Conservation (phyloP, 345 rosid species). For the Eucalyptus brandiana region DNA sequence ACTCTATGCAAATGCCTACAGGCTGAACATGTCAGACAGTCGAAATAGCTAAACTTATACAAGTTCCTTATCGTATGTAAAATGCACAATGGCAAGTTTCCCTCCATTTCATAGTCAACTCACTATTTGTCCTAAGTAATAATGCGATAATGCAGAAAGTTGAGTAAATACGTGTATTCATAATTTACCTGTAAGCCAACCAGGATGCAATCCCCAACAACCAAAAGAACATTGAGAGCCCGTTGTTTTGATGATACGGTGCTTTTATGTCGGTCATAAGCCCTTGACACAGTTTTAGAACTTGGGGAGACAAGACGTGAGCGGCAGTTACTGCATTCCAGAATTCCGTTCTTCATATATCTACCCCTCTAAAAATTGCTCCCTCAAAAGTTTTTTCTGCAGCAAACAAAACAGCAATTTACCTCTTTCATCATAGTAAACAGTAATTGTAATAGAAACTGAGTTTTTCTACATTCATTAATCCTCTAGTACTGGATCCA, state of each 20-base stretch:
- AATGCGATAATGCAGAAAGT: neutral
- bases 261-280: slow-evolving; percentile 43
- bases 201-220: slow-evolving; percentile 60
- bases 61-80: neutral
- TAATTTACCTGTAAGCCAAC: slow-evolving; percentile 48
- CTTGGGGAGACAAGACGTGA: slow-evolving; percentile 26
- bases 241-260: slow-evolving; percentile 30
- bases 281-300: slow-evolving; percentile 31
- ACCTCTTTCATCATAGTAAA: neutral
- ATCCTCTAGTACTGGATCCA: neutral
- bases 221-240: slow-evolving; percentile 40
- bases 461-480: neutral
- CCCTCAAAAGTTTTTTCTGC: neutral
- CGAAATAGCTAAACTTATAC: neutral
- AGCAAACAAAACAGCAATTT: neutral
- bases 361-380: neutral
- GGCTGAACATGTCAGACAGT: neutral
- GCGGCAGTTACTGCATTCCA: slow-evolving; percentile 25
- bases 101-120: neutral
- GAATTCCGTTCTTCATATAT: slow-evolving; percentile 5
- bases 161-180: neutral
- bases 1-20: neutral
- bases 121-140: neutral
- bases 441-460: neutral
- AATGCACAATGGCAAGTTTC: neutral